These are phyloP conservation scores for Colletotrichum echinochloae DNA, from an alignment of 2,329 filamentous ascomycete species.

Conservation along the genomic window DNA sequence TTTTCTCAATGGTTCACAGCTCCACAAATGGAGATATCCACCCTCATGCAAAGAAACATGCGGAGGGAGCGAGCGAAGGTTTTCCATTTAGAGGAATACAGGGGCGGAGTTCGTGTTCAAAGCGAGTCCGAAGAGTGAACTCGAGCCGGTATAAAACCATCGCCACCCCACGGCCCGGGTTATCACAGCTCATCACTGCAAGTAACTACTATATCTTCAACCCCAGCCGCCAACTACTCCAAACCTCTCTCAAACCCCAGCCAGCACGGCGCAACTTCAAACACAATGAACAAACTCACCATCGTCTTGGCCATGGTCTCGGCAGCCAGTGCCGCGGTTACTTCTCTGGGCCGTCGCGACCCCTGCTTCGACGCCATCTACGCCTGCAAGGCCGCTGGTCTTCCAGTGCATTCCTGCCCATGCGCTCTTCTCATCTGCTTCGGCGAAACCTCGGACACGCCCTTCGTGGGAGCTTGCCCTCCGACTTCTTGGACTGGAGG, in stretches of 20 bases:
- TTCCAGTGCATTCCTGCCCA: conserved; percentile 23
- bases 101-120: neutral
- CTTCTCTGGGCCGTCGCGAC: conserved; percentile 15
- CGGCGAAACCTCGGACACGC: conserved; percentile 35
- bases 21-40: too few relatives aligned
- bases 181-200: neutral
- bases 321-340: conserved; percentile 30
- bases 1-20: too few relatives aligned
- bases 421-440: conserved; percentile 30
- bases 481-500: conserved; percentile 16
- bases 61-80: too few relatives aligned
- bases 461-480: conserved; percentile 25
- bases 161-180: neutral
- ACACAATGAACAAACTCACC: conserved; percentile 32
- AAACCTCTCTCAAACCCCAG: neutral
- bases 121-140: neutral
- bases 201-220: neutral
- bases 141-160: conserved; percentile 14
- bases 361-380: conserved; percentile 29
- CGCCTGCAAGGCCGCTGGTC: conserved; percentile 33
- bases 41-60: too few relatives aligned
- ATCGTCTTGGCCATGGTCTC: conserved; percentile 35
- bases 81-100: neutral
- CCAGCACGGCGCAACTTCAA: neutral
- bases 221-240: neutral